These are phyloP conservation scores for Protomyces pachydermus DNA, from an alignment of 1,139 yeast species.

Conservation along the genomic window DNA sequence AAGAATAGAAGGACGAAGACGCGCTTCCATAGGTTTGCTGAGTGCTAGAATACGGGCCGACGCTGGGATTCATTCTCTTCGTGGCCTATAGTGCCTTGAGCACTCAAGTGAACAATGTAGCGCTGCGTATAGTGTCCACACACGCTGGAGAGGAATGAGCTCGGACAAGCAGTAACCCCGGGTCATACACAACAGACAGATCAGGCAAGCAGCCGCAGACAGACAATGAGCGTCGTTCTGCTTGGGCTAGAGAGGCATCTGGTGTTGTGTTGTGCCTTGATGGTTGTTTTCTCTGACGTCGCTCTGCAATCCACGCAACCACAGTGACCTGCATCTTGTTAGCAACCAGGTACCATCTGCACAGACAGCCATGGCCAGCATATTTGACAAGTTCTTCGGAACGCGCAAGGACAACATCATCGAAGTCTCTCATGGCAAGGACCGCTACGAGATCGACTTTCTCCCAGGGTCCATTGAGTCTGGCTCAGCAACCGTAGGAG, in stretches of 20 bases:
- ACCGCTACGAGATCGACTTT: conserved; percentile 19
- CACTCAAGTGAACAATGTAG: too few relatives aligned
- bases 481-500: conserved; percentile 18
- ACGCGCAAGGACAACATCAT: conserved; percentile 12
- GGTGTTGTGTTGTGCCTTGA: too few relatives aligned
- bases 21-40: background rate
- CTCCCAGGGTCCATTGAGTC: conserved; percentile 15
- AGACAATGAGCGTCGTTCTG: too few relatives aligned
- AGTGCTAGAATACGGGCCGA: background rate
- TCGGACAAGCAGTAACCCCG: too few relatives aligned
- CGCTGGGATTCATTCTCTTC: too few relatives aligned
- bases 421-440: conserved; percentile 19
- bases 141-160: too few relatives aligned
- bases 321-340: background rate
- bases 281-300: background rate
- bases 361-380: background rate
- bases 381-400: conserved; percentile 20
- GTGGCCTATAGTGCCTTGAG: too few relatives aligned
- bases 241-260: too few relatives aligned
- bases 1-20: background rate
- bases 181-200: too few relatives aligned
- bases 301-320: background rate
- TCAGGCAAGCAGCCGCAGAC: too few relatives aligned
- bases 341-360: background rate
- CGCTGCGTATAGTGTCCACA: too few relatives aligned